Conservation (phyloP, 768 basidiomycete genomes). For the Boletus rufocinnamomeus region DNA sequence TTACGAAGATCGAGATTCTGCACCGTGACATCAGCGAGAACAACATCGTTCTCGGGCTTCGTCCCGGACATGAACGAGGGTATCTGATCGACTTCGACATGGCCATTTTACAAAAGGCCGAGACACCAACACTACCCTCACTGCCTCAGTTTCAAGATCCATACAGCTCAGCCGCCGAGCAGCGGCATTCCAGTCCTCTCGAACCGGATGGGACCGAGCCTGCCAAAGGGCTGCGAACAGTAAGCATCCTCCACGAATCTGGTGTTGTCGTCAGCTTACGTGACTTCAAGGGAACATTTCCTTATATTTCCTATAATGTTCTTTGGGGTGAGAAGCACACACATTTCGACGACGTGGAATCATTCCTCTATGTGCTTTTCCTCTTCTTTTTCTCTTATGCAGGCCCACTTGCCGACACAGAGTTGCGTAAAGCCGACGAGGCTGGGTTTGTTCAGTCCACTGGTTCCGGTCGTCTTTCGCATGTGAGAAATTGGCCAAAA, state of each 20-base stretch:
- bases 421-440: neutral
- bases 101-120: neutral
- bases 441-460: neutral
- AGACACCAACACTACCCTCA: neutral
- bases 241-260: neutral
- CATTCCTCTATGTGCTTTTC: neutral
- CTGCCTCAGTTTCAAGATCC: neutral
- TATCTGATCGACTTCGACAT: constrained; percentile 17
- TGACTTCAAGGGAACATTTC: neutral
- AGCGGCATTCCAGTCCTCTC: neutral
- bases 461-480: neutral
- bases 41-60: constrained; percentile 33
- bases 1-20: constrained; percentile 22
- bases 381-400: constrained; percentile 1
- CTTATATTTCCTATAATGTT: neutral
- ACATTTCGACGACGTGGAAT: constrained; percentile 2
- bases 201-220: neutral
- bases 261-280: neutral
- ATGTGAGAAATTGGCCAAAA: neutral
- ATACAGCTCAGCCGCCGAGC: neutral
- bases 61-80: neutral
- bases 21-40: constrained; percentile 30
- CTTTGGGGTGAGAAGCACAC: neutral
- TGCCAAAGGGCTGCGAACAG: neutral
- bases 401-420: neutral